Evolutionary conservation across 805 yeast genomes (phyloP).

Genomic region (Pichia ethanolica): DNA sequence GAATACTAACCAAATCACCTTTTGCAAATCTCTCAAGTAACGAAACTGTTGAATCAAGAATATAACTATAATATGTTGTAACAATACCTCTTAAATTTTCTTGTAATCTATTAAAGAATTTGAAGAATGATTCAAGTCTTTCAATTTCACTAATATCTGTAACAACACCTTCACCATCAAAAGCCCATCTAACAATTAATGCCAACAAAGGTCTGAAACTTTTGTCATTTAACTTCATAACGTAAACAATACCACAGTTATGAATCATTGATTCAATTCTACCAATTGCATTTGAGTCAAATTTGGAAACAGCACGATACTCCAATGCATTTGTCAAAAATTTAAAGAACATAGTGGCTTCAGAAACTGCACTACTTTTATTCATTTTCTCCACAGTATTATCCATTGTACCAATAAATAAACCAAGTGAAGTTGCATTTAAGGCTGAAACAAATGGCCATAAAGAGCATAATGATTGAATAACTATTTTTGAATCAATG

Average conservation of each 20-base stretch:
- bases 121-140: conserved; percentile 69
- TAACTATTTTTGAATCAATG: conserved; percentile 56
- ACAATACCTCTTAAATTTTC: conserved; percentile 79
- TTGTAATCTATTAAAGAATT: conserved; percentile 78
- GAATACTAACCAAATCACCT: conserved; percentile 36
- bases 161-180: conserved; percentile 66
- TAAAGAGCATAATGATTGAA: conserved; percentile 52
- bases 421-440: conserved; percentile 48
- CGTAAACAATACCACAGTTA: conserved; percentile 63
- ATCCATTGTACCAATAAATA: conserved; percentile 64
- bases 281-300: conserved; percentile 67
- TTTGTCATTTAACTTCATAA: conserved; percentile 89
- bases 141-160: conserved; percentile 41
- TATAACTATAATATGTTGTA: conserved; percentile 80
- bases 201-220: conserved; percentile 90
- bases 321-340: conserved; percentile 68
- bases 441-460: conserved; percentile 45
- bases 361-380: conserved; percentile 67
- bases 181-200: conserved; percentile 82
- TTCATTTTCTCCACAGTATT: conserved; percentile 57
- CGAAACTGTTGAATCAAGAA: conserved; percentile 63
- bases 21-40: conserved; percentile 44
- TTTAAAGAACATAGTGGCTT: conserved; percentile 58
- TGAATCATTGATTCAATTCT: conserved; percentile 75
- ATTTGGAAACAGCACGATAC: conserved; percentile 50